Conservation (phyloP, 106 monocot genomes). For the Platanthera guangdongensis region DNA sequence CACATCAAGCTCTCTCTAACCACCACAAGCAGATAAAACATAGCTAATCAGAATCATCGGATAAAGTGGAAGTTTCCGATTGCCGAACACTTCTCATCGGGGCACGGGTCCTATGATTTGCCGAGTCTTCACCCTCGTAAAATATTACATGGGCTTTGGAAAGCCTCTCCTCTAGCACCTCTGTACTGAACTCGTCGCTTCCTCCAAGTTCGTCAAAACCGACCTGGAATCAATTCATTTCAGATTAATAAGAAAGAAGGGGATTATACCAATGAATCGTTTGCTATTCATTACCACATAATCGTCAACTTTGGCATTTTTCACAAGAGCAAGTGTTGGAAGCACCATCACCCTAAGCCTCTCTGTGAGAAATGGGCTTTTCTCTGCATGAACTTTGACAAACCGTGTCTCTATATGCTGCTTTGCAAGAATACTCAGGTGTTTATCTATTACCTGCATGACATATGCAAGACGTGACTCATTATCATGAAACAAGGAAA, state of each 20-base stretch:
- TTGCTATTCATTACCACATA: constrained; percentile 67
- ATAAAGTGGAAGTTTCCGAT: constrained; percentile 38
- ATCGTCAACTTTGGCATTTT: constrained; percentile 89
- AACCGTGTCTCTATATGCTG: constrained; percentile 94
- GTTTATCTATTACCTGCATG: constrained; percentile 91
- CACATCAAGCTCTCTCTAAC: not conserved
- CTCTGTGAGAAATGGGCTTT: constrained; percentile 90
- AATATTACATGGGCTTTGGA: constrained; percentile 59
- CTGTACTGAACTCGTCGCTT: constrained; percentile 81
- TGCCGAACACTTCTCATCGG: constrained; percentile 63
- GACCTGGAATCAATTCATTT: constrained; percentile 41
- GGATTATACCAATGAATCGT: not conserved
- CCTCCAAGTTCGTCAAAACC: constrained; percentile 94
- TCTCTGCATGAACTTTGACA: constrained; percentile 93
- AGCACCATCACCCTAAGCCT: constrained; percentile 76
- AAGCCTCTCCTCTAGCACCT: constrained; percentile 88
- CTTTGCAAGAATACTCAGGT: constrained; percentile 71
- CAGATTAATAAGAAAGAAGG: not conserved
- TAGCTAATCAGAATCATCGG: constrained; percentile 89
- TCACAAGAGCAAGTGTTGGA: constrained; percentile 92
- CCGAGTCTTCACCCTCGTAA: constrained; percentile 66
- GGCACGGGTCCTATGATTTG: constrained; percentile 16
- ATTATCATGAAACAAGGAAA: not conserved
- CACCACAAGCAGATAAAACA: not conserved
- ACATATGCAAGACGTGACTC: not conserved